phyloP scores from a whole-genome alignment of 2,329 filamentous ascomycete genomes.

The Aureobasidium subglaciale region DNA sequence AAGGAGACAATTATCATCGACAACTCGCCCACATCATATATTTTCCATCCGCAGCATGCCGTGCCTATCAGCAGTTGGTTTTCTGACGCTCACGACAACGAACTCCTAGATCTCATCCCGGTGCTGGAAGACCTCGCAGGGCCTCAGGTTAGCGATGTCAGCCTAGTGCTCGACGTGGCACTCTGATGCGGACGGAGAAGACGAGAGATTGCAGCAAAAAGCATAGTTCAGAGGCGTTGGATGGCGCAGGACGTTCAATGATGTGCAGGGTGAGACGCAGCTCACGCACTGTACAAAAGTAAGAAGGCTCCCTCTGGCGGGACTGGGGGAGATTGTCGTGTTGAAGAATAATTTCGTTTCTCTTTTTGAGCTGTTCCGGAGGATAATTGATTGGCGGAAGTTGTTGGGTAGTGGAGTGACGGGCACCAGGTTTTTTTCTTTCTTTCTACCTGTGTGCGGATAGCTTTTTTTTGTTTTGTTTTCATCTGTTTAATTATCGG shows the following conservation, averaged over 20 bases:
- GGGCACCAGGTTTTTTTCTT: conserved; percentile 7
- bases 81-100: conserved; percentile 98
- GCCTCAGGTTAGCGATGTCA: conserved; percentile 85
- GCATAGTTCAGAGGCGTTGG: conserved; percentile 10
- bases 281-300: conserved; percentile 13
- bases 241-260: conserved; percentile 5
- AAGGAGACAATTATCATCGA: conserved; percentile 99
- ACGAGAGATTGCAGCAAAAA: neutral
- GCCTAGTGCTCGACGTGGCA: conserved; percentile 87
- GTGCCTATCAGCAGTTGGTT: conserved; percentile 99
- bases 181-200: conserved; percentile 29
- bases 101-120: conserved; percentile 92
- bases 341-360: conserved; percentile 13
- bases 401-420: conserved; percentile 1
- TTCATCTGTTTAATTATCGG: conserved; percentile 11
- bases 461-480: neutral
- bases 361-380: conserved; percentile 1
- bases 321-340: conserved; percentile 12
- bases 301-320: conserved; percentile 10
- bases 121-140: conserved; percentile 95
- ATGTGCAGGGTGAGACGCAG: conserved; percentile 6
- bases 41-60: conserved; percentile 98
- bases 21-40: conserved; percentile 98
- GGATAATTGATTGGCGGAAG: conserved; percentile 10
- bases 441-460: conserved; percentile 8